Conservation (phyloP, 1,284 basidiomycete species). For the Pisolithus thermaeus region DNA sequence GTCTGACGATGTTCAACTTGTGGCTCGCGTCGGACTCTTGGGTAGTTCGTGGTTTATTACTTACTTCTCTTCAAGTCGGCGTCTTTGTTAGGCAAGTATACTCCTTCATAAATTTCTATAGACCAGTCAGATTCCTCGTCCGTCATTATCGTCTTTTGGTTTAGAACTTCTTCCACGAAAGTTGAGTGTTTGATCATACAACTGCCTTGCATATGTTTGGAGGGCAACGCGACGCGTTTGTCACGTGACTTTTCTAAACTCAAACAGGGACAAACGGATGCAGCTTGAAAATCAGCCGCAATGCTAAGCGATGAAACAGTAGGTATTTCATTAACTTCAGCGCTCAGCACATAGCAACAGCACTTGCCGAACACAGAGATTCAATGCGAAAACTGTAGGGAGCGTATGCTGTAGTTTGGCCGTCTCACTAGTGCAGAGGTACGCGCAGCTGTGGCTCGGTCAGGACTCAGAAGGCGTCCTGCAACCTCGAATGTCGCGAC, state of each 20-base stretch:
- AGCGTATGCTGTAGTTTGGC: no score
- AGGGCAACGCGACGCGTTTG: background rate
- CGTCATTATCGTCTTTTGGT: slow-evolving; percentile 12
- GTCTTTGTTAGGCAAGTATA: slow-evolving; percentile 3
- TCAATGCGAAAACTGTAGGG: no score
- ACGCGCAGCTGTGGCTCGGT: no score
- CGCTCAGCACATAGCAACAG: no score
- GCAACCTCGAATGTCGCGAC: no score
- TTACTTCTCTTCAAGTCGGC: background rate
- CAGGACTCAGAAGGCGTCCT: no score
- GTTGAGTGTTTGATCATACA: background rate
- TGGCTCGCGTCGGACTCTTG: background rate
- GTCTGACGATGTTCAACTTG: background rate
- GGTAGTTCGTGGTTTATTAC: background rate
- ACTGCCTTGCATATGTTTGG: background rate
- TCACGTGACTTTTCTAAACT: background rate
- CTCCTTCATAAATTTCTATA: slow-evolving; percentile 27
- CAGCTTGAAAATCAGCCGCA: no score
- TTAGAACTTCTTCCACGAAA: background rate
- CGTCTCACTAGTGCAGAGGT: no score
- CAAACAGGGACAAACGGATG: no score
- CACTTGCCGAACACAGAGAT: no score
- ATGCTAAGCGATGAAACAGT: no score
- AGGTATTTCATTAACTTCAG: no score
- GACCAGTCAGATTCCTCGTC: slow-evolving; percentile 25